These are phyloP conservation scores for Pichia sp. DNA, from an alignment of 1,139 yeast genomes.

Conservation along the genomic window DNA sequence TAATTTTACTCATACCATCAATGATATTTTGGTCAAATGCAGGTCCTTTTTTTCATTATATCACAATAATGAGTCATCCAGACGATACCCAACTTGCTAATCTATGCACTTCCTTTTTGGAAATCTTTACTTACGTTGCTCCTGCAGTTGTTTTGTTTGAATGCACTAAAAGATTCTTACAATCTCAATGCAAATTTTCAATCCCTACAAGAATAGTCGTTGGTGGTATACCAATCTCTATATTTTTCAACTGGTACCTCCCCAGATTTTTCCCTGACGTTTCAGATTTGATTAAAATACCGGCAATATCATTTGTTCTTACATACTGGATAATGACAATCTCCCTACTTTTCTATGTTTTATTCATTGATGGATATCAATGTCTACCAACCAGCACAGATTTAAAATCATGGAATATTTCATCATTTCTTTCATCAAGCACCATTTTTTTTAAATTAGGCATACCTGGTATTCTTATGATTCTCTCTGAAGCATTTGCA, in stretches of 20 bases:
- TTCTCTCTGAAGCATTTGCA: constrained; percentile 80
- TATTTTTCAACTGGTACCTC: constrained; percentile 38
- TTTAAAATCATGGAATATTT: constrained; percentile 47
- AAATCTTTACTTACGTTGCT: constrained; percentile 31
- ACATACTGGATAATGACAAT: constrained; percentile 61
- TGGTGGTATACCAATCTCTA: constrained; percentile 44
- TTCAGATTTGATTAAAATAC: constrained; percentile 37
- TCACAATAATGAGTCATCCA: constrained; percentile 9
- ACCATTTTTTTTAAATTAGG: constrained; percentile 60
- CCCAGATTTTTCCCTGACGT: constrained; percentile 39
- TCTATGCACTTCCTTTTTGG: constrained; percentile 20
- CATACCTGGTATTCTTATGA: constrained; percentile 77
- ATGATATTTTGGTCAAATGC: constrained; percentile 23
- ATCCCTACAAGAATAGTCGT: constrained; percentile 47
- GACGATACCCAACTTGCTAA: constrained; percentile 18
- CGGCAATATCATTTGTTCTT: constrained; percentile 59
- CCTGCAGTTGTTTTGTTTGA: constrained; percentile 51
- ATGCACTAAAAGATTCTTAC: constrained; percentile 47
- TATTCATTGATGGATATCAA: constrained; percentile 55
- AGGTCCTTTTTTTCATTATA: constrained; percentile 9
- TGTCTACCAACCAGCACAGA: constrained; percentile 33
- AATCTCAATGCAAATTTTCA: constrained; percentile 49
- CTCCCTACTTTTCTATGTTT: constrained; percentile 45
- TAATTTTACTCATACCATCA: constrained; percentile 21
- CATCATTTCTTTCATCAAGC: constrained; percentile 52